Base-by-base conservation (phyloP, 805 yeast species). In the Saccharomycopsis selenospora region DNA sequence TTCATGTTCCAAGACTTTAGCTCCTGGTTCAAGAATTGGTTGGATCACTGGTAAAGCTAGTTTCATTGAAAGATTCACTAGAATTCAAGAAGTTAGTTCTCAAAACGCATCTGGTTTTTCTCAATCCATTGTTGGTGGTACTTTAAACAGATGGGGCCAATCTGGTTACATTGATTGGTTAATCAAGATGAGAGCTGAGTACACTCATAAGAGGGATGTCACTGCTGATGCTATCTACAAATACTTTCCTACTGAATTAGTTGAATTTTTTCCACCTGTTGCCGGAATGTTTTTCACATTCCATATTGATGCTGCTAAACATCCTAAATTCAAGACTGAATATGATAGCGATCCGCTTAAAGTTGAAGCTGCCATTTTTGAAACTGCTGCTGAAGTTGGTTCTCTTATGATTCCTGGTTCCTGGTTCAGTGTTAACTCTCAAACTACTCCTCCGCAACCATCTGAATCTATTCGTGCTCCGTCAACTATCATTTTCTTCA, bases 271-370 rank as follows among this genome's bases (percentile, higher is more conserved):
- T 48, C 77, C 83, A 38, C 95, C 95, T 30, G 79, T 76, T 40
- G 95, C 95, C 2, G 95, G 95, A 63, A 85, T 85, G 95, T 85
- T 86, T 66, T 82, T 85, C 68, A 82, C 89, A 51, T 73, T 85
- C 50, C 67, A 68, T 23, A 68, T 89, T 46, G 95, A 87, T 62
- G 85, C 89, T 36, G 63, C 88, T 18, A 76, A 79, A 63, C 96
- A 89, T 63, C 95, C 95, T 28, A 76, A 79, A 59, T 85, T 78
- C 57, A 68, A 61, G 6, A 70, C 79, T 20, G 80, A 79, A 57
- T 79, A 62, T 53, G 73, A 66, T 17, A 65, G 63, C 36, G 88
- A 84, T 62, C 82, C 85, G 44, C 55, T 70, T 40, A 75, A 79
- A 63, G 82, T 85, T 49, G 91, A 85, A 65, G 64, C 59, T 29